Evolutionary conservation across 768 basidiomycete genomes (phyloP), one percentile per base, ranked within the genome.

Genomic region (Pleurotus sapidus): DNA sequence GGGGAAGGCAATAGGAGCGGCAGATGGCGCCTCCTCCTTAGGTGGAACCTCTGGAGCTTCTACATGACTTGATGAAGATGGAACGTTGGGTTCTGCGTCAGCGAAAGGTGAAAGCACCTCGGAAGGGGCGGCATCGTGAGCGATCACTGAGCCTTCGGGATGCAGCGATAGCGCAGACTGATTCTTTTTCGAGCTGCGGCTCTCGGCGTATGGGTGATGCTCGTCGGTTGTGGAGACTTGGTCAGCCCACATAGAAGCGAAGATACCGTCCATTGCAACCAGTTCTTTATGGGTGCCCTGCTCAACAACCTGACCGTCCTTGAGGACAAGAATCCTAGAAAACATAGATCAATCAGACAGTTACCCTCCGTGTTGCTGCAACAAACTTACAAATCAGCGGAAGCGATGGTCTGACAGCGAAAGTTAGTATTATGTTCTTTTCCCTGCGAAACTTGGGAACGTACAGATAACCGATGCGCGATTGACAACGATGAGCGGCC

Each of bases 221-320:
- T 82, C 78, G 54, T 87, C 88, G 27, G 82, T 81, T 3, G 87
- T 78, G 20, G 84, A 84, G 27, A 89, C 76, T 65, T 95, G 91
- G 67, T 92, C 85, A 0, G 89, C 86, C 94, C 95, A 97, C 90
- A 95, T 89, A 0, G 82, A 77, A 11, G 91, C 88, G 64, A 94
- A 95, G 39, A 84, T 65, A 50, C 91, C 91, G 61, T 88, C 81
- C 46, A 73, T 71, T 27, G 84, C 83, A 46, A 95, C 72, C 30
- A 97, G 77, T 59, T 95, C 91, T 57, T 81, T 84, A 70, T 93
- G 93, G 42, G 72, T 82, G 7, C 93, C 93, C 58, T 83, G 82
- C 70, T 98, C 96, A 39, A 89, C 77, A 46, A 98, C 88, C 65
- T 86, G 84, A 3, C 96, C 95, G 65, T 97, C 89, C 63, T 91